Conservation (phyloP, 495 filamentous ascomycete genomes). For the Penicillium waksmanii region DNA sequence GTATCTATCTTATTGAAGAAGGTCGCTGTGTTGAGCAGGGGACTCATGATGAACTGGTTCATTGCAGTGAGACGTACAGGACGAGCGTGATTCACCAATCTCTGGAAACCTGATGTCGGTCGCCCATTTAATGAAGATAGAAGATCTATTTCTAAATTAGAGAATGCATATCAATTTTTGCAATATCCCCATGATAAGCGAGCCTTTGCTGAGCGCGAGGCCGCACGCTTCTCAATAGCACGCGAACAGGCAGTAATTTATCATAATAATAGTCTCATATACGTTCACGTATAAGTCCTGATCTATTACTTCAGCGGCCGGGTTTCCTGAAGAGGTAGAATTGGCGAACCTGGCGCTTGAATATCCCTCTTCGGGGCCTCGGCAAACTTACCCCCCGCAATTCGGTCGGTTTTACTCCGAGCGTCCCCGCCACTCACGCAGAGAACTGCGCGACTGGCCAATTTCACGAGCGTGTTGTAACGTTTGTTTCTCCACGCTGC, state of each 20-base stretch:
- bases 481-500: constrained; percentile 17
- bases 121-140: neutral
- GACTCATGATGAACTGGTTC: constrained; percentile 67
- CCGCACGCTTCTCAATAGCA: no score
- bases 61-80: constrained; percentile 60
- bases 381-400: constrained; percentile 17
- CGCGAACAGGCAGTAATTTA: no score
- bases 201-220: no score
- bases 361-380: constrained; percentile 15
- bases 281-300: neutral
- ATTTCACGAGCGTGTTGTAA: constrained; percentile 3
- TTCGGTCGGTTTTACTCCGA: constrained; percentile 17
- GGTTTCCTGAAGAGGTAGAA: neutral
- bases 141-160: neutral
- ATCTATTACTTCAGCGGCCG: neutral
- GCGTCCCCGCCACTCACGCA: neutral
- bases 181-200: no score
- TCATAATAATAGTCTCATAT: no score
- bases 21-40: constrained; percentile 68
- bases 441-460: constrained; percentile 3
- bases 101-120: constrained; percentile 27
- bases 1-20: constrained; percentile 73
- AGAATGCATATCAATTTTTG: neutral
- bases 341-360: constrained; percentile 6
- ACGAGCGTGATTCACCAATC: constrained; percentile 52